Conservation (phyloP, 257 asterid species). For the Solanum stenotomum region DNA sequence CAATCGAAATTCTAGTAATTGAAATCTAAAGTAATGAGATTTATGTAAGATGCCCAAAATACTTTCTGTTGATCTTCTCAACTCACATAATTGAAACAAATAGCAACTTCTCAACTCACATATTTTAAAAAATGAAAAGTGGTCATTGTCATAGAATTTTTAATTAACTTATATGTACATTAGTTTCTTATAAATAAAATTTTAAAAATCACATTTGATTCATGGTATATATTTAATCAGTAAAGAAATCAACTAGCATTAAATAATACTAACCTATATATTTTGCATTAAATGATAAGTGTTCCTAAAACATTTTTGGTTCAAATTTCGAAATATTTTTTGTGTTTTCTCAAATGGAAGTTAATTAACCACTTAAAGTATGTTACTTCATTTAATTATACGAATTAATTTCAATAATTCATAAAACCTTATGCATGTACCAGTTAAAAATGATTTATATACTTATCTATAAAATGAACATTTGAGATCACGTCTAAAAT, state of each 20-base stretch:
- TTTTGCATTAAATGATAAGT: background rate
- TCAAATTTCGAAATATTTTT: no score
- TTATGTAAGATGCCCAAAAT: background rate
- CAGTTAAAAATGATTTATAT: no score
- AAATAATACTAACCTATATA: no score
- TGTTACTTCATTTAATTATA: background rate
- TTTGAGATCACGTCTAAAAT: background rate
- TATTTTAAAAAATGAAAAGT: background rate
- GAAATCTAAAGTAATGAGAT: no score
- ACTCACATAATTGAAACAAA: background rate
- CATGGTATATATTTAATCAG: background rate
- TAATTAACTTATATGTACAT: no score
- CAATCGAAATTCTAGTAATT: no score
- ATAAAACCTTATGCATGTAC: accelerated
- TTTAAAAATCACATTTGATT: background rate
- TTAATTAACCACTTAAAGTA: background rate
- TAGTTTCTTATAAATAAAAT: no score
- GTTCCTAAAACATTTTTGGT: background rate
- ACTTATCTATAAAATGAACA: background rate
- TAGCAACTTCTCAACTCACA: background rate
- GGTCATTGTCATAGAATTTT: background rate
- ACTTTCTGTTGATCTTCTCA: background rate
- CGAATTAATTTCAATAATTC: no score
- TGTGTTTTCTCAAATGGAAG: background rate
- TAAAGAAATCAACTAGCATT: background rate